phyloP scores from a whole-genome alignment of 208 protist genomes.

The Entamoeba moshkovskii region DNA sequence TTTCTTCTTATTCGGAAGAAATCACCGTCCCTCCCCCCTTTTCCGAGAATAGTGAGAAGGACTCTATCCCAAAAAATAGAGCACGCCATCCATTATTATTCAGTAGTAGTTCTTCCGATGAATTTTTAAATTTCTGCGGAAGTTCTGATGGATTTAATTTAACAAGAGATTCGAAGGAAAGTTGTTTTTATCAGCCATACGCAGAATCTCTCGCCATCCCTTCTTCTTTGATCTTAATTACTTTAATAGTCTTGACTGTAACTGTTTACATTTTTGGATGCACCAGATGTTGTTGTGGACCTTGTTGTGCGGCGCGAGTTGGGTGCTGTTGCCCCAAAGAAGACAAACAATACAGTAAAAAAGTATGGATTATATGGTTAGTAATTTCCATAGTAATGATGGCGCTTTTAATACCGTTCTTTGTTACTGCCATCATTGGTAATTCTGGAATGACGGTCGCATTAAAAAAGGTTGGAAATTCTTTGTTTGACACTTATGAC shows the following conservation, averaged over 20 bases:
- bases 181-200: background rate
- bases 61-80: background rate
- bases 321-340: background rate
- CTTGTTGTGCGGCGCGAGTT: background rate
- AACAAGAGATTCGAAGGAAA: background rate
- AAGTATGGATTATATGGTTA: background rate
- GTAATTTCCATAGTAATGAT: background rate
- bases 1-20: background rate
- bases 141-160: background rate
- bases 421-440: background rate
- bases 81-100: background rate
- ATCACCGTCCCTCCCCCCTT: background rate
- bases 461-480: background rate
- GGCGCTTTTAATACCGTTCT: background rate
- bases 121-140: background rate
- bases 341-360: background rate
- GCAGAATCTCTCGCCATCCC: background rate
- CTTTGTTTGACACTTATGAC: background rate
- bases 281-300: background rate
- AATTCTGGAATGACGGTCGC: background rate
- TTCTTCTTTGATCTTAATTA: background rate
- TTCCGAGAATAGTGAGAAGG: background rate
- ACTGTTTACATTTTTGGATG: background rate
- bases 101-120: background rate
- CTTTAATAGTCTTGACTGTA: background rate